Conservation (phyloP, 2,329 filamentous ascomycete species). For the Phoma herbarum region DNA sequence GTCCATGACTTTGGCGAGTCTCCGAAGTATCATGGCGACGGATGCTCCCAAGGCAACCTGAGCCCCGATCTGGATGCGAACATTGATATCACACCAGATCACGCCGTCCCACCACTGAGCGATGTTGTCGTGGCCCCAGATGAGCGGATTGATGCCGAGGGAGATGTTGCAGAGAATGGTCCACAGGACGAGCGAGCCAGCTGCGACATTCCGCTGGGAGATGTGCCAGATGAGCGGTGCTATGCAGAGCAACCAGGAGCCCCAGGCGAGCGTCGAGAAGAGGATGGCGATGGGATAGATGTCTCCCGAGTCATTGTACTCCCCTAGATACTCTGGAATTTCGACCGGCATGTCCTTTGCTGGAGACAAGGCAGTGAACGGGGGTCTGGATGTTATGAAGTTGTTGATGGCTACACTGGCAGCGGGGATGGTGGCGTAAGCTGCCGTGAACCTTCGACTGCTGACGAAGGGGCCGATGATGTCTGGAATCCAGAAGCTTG, state of each 20-base stretch:
- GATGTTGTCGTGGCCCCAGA: conserved; percentile 69
- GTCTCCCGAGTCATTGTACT: conserved; percentile 10
- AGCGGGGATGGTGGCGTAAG: not conserved
- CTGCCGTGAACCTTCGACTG: not conserved
- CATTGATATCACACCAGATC: conserved; percentile 71
- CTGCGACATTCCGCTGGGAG: conserved; percentile 67
- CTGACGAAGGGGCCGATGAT: not conserved
- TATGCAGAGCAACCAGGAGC: conserved; percentile 63
- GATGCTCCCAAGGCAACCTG: conserved; percentile 63
- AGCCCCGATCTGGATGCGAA: conserved; percentile 64
- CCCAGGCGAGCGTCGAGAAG: conserved; percentile 60
- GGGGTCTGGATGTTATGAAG: not conserved
- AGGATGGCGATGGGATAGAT: conserved; percentile 50
- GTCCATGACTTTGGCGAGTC: conserved; percentile 68
- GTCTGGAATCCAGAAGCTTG: not conserved
- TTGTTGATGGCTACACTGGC: conserved; percentile 2
- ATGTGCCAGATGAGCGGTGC: conserved; percentile 69
- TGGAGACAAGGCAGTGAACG: not conserved
- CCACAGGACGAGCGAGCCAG: conserved; percentile 65
- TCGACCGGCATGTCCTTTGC: not conserved
- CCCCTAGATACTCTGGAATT: not conserved
- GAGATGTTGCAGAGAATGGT: conserved; percentile 65
- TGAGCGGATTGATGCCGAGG: conserved; percentile 68
- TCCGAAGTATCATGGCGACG: conserved; percentile 66
- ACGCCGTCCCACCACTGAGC: conserved; percentile 65